A percentile compares a stretch with the other conserved stretches of the same genome.
These are phyloP conservation scores for Phaeoacremonium minimum DNA, from an alignment of 2,329 filamentous ascomycete genomes.

Conservation along the genomic window DNA sequence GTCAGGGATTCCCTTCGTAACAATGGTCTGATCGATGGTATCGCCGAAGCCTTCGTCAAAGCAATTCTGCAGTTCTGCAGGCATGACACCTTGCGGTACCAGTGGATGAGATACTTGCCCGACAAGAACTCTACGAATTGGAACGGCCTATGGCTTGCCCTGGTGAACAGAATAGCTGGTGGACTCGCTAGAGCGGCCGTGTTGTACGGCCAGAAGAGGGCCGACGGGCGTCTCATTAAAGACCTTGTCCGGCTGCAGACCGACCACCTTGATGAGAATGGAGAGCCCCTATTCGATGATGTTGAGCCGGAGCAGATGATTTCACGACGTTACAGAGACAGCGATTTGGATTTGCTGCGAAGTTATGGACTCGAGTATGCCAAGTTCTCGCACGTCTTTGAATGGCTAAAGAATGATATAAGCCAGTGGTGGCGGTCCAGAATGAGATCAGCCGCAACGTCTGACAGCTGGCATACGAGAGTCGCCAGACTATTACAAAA, in stretches of 20 bases:
- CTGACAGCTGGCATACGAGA: constrained; percentile 12
- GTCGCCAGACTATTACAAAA: constrained; percentile 11
- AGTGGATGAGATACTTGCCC: constrained; percentile 42
- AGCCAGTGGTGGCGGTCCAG: constrained; percentile 1
- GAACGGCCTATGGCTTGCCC: constrained; percentile 18
- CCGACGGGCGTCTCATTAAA: constrained; percentile 1
- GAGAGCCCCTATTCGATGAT: constrained; percentile 17
- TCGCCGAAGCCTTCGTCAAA: constrained; percentile 32
- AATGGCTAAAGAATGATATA: constrained; percentile 7
- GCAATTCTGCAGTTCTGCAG: constrained; percentile 32
- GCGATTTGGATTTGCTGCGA: constrained; percentile 6
- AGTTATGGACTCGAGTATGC: constrained; percentile 1
- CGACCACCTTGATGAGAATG: constrained; percentile 8
- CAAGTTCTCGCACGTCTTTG: not conserved
- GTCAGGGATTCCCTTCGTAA: constrained; percentile 32
- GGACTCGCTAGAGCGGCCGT: constrained; percentile 9
- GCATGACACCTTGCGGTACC: constrained; percentile 29
- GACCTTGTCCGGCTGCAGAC: constrained; percentile 3
- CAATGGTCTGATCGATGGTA: constrained; percentile 20
- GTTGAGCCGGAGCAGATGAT: constrained; percentile 3
- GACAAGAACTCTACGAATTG: constrained; percentile 13
- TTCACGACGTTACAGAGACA: constrained; percentile 7
- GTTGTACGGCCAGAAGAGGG: constrained; percentile 6
- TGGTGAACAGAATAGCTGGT: constrained; percentile 18
- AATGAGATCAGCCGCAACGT: constrained; percentile 8